These are phyloP conservation scores for Cynanchum wilfordii DNA, from an alignment of 257 asterid species.

Conservation along the genomic window DNA sequence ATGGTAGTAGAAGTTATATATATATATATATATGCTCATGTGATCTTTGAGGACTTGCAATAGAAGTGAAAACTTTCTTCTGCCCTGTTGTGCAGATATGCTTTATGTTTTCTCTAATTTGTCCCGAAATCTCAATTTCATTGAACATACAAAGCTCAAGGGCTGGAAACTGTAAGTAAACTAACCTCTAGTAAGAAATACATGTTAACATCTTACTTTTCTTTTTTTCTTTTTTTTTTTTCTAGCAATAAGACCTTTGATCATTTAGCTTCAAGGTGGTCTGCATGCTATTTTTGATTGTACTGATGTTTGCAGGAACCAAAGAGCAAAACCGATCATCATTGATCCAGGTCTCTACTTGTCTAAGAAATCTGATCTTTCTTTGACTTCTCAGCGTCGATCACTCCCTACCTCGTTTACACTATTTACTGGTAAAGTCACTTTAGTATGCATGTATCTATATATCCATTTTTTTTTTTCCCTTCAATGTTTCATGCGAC, in stretches of 20 bases:
- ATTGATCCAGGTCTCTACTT: constrained; percentile 94
- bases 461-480: too few species aligned
- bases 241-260: background rate
- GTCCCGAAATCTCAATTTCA: constrained; percentile 79
- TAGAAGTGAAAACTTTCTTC: constrained; percentile 10
- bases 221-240: background rate
- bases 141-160: constrained; percentile 76
- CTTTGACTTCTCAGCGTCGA: constrained; percentile 87
- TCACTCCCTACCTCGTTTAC: constrained; percentile 85
- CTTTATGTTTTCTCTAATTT: constrained; percentile 76
- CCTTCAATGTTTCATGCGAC: background rate
- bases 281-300: background rate
- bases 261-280: constrained; percentile 1
- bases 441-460: too few species aligned
- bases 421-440: constrained; percentile 71
- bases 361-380: constrained; percentile 78
- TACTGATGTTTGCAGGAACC: constrained; percentile 56
- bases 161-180: constrained; percentile 94
- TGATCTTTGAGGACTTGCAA: background rate
- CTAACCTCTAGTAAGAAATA: background rate
- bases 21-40: background rate
- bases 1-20: background rate
- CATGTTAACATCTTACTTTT: background rate
- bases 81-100: constrained; percentile 62
- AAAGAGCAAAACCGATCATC: constrained; percentile 89